A percentile compares a stretch with the other conserved stretches of the same genome.
phyloP scores from a whole-genome alignment of 129 eudicot species.

The Silybum marianum region DNA sequence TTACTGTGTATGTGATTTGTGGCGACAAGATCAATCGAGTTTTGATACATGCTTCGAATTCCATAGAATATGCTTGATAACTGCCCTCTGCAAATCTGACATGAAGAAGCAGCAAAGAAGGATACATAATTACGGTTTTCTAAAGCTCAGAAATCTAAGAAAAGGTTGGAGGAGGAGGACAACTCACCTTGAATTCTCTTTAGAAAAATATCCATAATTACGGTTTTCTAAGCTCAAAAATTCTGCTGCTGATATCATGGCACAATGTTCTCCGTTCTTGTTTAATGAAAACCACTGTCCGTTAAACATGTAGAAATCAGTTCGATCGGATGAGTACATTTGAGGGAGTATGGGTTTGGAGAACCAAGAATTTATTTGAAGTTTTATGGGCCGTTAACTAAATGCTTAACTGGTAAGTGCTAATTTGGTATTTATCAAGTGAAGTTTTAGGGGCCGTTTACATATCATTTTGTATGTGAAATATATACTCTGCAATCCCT shows the following conservation, averaged over 20 bases:
- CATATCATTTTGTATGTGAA: no score
- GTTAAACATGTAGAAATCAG: neutral
- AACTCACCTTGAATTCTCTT: slow-evolving; percentile 2
- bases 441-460: no score
- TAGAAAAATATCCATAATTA: neutral
- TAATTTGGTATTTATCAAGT: no score
- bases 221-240: neutral
- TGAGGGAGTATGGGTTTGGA: neutral
- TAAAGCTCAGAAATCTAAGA: neutral
- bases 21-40: slow-evolving; percentile 7
- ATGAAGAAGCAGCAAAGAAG: neutral
- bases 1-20: neutral
- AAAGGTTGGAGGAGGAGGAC: neutral
- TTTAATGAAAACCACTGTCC: neutral
- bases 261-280: neutral
- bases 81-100: slow-evolving; percentile 3
- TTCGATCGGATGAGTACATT: neutral
- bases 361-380: neutral
- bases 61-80: neutral
- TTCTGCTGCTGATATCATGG: slow-evolving; percentile 9
- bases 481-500: neutral
- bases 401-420: no score
- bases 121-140: no score
- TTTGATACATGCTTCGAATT: neutral
- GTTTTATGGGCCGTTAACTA: no score